Conservation (phyloP, 2,329 filamentous ascomycete genomes). For the Fusarium sp. region DNA sequence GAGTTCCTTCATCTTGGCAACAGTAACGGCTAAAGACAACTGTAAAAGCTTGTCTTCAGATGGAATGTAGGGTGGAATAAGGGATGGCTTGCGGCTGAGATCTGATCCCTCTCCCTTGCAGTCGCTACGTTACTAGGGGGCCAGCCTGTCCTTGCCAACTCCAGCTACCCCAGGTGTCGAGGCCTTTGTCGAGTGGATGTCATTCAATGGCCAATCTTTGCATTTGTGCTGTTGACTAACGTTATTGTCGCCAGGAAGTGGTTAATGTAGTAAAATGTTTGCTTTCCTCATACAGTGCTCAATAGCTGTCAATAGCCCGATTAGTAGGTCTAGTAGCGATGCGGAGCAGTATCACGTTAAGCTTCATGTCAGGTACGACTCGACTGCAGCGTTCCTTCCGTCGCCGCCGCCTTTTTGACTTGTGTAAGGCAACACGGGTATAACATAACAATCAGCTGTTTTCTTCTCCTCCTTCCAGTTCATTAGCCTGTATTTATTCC, state of each 20-base stretch:
- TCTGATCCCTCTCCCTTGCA: slow-evolving; percentile 1
- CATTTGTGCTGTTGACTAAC: neutral
- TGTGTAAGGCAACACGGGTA: neutral
- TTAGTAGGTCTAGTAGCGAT: too few relatives aligned
- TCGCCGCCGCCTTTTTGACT: neutral
- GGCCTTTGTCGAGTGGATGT: neutral
- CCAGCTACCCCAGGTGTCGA: neutral
- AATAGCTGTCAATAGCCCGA: neutral
- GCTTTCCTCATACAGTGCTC: neutral
- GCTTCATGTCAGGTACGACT: slow-evolving; percentile 3
- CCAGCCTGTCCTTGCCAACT: neutral
- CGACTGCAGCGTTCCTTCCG: neutral
- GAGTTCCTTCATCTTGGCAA: neutral
- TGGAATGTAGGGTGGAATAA: slow-evolving; percentile 8
- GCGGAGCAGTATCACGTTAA: neutral
- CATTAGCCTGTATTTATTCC: neutral
- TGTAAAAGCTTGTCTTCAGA: neutral
- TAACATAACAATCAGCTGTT: neutral
- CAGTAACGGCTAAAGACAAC: neutral
- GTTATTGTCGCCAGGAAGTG: neutral
- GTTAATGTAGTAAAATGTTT: neutral
- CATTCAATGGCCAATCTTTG: neutral
- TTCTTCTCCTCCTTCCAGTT: neutral
- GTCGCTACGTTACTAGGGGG: neutral
- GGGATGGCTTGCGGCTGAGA: neutral